phyloP scores from a whole-genome alignment of 2,329 filamentous ascomycete genomes.

The Xylariaceae sp. region DNA sequence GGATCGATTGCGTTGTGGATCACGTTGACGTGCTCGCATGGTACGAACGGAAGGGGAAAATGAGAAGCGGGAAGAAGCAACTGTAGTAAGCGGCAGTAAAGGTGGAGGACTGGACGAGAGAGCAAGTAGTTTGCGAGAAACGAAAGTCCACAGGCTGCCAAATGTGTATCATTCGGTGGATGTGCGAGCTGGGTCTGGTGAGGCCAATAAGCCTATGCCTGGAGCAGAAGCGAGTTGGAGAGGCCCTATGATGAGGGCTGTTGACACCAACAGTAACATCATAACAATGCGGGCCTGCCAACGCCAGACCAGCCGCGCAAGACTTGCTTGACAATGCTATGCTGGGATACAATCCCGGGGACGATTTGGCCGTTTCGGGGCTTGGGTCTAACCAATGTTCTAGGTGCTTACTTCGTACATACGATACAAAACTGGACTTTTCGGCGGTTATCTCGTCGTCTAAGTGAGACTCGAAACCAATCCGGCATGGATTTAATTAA shows the following conservation, averaged over 20 bases:
- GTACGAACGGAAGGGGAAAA: not conserved
- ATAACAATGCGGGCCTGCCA: not conserved
- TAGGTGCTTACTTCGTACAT: not conserved
- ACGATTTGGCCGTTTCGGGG: not conserved
- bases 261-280: not conserved
- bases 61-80: not conserved
- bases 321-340: not conserved
- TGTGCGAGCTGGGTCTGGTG: not conserved
- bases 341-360: not conserved
- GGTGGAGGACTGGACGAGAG: not conserved
- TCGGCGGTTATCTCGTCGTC: not conserved
- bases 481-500: not conserved
- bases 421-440: not conserved
- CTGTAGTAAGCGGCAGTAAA: not conserved
- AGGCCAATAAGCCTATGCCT: not conserved
- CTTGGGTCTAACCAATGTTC: not conserved
- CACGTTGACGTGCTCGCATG: conserved; percentile 10
- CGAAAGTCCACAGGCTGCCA: no score
- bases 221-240: not conserved
- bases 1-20: conserved; percentile 7
- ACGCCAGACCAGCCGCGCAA: not conserved
- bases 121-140: not conserved
- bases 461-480: not conserved
- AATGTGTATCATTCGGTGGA: not conserved
- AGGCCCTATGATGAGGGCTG: not conserved